phyloP scores from a whole-genome alignment of 108 stramenopile species.

The Nannochloropsis salina region DNA sequence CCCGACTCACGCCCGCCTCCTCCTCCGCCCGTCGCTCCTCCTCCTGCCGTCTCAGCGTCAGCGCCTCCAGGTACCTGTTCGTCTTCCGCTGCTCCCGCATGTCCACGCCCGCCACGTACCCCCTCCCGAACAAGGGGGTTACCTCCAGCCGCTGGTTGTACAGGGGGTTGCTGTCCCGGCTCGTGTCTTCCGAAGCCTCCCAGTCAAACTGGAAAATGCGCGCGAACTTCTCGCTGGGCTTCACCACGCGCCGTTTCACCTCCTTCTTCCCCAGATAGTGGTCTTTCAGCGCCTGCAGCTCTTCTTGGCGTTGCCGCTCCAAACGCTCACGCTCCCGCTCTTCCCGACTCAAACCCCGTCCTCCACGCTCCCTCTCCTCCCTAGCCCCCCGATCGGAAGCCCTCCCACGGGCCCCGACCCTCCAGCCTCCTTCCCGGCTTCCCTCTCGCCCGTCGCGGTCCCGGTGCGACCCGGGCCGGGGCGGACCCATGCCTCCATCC shows the following conservation, averaged over 20 bases:
- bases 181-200: slow-evolving; percentile 82
- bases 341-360: not conserved
- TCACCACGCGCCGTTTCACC: slow-evolving; percentile 33
- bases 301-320: not conserved
- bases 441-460: not conserved
- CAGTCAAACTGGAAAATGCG: slow-evolving; percentile 88
- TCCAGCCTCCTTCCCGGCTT: not conserved
- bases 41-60: slow-evolving; percentile 37
- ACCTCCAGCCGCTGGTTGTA: slow-evolving; percentile 56
- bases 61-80: slow-evolving; percentile 36
- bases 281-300: slow-evolving; percentile 34
- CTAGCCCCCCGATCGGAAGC: not conserved
- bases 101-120: slow-evolving; percentile 55
- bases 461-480: not conserved
- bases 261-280: slow-evolving; percentile 42
- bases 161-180: slow-evolving; percentile 68
- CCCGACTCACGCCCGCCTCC: slow-evolving; percentile 37
- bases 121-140: slow-evolving; percentile 51
- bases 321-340: slow-evolving; percentile 29
- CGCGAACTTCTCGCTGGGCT: slow-evolving; percentile 55
- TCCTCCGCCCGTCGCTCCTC: slow-evolving; percentile 31
- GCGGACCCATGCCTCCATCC: not conserved
- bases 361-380: not conserved
- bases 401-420: not conserved
- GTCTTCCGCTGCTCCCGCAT: slow-evolving; percentile 49